These are phyloP conservation scores for Trichoderma koningiopsis DNA, from an alignment of 2,329 filamentous ascomycete species.

Conservation along the genomic window DNA sequence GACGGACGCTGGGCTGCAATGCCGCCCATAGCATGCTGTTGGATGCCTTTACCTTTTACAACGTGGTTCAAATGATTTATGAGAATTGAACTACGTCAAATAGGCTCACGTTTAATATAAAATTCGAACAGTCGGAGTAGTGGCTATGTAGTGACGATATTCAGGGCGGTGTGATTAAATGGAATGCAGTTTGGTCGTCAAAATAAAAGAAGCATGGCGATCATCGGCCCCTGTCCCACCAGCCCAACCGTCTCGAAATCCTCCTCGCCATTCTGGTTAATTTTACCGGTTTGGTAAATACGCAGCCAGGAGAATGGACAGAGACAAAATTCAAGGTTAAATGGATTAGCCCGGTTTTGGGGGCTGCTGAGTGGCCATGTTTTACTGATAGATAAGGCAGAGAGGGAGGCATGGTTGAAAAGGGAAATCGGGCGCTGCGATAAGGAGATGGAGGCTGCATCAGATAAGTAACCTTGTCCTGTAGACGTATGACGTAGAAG, in stretches of 20 bases:
- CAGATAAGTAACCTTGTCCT: not conserved
- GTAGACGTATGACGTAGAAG: constrained; percentile 4
- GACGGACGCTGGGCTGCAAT: not conserved
- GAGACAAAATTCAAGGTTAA: constrained; percentile 23
- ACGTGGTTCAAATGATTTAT: not conserved
- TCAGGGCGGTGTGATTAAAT: not conserved
- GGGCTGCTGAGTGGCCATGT: constrained; percentile 11
- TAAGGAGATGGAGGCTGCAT: not conserved
- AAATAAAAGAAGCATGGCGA: not conserved
- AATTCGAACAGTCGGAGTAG: not conserved
- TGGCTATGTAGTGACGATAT: not conserved
- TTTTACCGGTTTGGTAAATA: constrained; percentile 1
- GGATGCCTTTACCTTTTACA: not conserved
- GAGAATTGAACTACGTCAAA: not conserved
- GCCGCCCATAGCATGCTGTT: not conserved
- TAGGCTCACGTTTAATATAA: not conserved
- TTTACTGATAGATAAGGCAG: not conserved
- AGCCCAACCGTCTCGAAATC: not conserved
- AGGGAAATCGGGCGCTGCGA: not conserved
- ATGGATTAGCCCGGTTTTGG: constrained; percentile 10
- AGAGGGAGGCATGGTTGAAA: not conserved
- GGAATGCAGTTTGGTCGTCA: not conserved
- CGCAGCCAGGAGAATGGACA: not conserved
- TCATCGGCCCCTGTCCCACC: not conserved
- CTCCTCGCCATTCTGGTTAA: not conserved